These are phyloP conservation scores for Ogataea pilisensis DNA, from an alignment of 805 yeast genomes.

Conservation along the genomic window DNA sequence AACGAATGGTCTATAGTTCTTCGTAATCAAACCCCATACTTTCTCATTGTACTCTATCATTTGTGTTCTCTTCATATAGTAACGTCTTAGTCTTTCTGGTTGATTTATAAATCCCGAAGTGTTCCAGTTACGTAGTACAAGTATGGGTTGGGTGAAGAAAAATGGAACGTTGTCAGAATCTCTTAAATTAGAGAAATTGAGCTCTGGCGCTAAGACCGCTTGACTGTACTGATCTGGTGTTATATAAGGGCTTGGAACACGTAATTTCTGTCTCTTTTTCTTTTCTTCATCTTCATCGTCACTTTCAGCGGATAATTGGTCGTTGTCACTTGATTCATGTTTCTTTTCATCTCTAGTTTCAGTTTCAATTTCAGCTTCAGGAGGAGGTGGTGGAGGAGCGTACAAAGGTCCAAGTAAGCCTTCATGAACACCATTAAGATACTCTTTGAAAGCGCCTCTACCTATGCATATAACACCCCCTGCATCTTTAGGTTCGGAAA, in stretches of 20 bases:
- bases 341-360: slow-evolving; percentile 8
- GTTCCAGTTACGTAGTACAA: slow-evolving; percentile 73
- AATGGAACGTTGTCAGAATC: slow-evolving; percentile 46
- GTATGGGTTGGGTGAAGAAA: slow-evolving; percentile 71
- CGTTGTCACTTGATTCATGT: slow-evolving; percentile 1
- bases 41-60: slow-evolving; percentile 27
- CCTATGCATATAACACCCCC: slow-evolving; percentile 94
- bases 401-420: slow-evolving; percentile 90
- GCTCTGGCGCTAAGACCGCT: slow-evolving; percentile 57
- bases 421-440: slow-evolving; percentile 85
- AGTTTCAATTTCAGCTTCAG: slow-evolving; percentile 3
- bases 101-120: slow-evolving; percentile 72
- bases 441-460: slow-evolving; percentile 94
- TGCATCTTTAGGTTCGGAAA: slow-evolving; percentile 39
- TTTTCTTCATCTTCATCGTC: slow-evolving; percentile 28
- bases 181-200: slow-evolving; percentile 36
- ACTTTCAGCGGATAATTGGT: slow-evolving; percentile 32
- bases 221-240: slow-evolving; percentile 50
- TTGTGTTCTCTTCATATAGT: slow-evolving; percentile 66
- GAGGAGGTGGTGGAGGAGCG: slow-evolving; percentile 24
- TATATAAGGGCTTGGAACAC: slow-evolving; percentile 65
- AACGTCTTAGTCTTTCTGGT: slow-evolving; percentile 74
- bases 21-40: slow-evolving; percentile 27
- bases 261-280: slow-evolving; percentile 31
- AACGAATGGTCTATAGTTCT: slow-evolving; percentile 51